Evolutionary conservation across 106 monocot genomes (phyloP).

Genomic region (Vanilla planifolia): DNA sequence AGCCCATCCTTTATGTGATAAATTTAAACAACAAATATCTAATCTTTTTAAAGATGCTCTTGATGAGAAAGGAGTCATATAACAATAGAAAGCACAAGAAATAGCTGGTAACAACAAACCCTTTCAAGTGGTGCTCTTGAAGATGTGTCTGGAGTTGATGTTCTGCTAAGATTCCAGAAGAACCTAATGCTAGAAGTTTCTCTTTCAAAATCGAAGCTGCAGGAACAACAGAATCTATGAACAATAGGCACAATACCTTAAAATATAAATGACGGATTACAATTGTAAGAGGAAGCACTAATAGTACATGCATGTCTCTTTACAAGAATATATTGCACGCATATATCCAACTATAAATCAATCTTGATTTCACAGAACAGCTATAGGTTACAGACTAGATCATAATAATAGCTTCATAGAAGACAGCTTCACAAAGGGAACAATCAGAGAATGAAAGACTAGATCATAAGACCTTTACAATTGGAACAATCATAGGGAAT

Average conservation of each 20-base stretch:
- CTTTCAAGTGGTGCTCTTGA: slow-evolving; percentile 85
- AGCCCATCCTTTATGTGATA: too few relatives aligned
- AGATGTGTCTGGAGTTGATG: slow-evolving; percentile 91
- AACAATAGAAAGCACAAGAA: background rate
- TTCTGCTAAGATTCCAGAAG: slow-evolving; percentile 94
- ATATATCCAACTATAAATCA: too few relatives aligned
- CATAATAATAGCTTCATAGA: too few relatives aligned
- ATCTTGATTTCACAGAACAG: too few relatives aligned
- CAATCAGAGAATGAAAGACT: too few relatives aligned
- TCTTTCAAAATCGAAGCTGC: slow-evolving; percentile 90
- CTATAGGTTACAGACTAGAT: too few relatives aligned
- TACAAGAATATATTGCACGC: background rate
- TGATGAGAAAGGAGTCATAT: too few relatives aligned
- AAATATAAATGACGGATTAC: background rate
- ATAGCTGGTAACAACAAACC: slow-evolving; percentile 29
- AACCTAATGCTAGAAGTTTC: slow-evolving; percentile 75
- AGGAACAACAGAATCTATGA: slow-evolving; percentile 8
- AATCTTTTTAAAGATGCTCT: too few relatives aligned
- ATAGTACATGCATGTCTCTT: background rate
- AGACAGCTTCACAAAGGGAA: too few relatives aligned
- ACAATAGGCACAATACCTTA: background rate
- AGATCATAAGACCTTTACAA: too few relatives aligned
- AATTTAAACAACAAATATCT: too few relatives aligned
- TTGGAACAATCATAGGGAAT: too few relatives aligned
- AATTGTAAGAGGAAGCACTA: background rate